Conservation (phyloP, 257 asterid species). For the Solanum neorickii region DNA sequence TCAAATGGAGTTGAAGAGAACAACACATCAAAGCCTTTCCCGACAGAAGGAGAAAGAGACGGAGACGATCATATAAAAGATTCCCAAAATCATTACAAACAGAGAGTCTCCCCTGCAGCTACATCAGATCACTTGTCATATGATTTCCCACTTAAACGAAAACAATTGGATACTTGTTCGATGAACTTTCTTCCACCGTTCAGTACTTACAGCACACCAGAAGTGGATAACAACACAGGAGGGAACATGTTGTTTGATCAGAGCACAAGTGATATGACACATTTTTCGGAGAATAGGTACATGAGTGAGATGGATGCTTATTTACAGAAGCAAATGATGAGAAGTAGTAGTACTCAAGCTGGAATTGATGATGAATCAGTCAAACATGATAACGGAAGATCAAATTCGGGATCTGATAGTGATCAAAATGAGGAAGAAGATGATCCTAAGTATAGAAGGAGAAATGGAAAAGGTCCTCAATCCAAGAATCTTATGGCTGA, state of each 20-base stretch:
- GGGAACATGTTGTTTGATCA: neutral
- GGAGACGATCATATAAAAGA: constrained; percentile 11
- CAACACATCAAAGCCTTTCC: neutral
- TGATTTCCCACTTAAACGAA: neutral
- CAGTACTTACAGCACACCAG: neutral
- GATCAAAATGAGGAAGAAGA: constrained; percentile 70
- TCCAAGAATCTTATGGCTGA: constrained; percentile 75
- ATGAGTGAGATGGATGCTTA: constrained; percentile 18
- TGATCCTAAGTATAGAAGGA: constrained; percentile 40
- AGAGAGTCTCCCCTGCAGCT: neutral
- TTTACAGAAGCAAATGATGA: constrained; percentile 22
- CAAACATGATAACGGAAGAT: constrained; percentile 34
- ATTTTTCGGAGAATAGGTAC: constrained; percentile 13
- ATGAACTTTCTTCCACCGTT: constrained; percentile 1
- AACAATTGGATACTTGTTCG: neutral
- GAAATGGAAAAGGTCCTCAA: constrained; percentile 58
- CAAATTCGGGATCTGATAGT: constrained; percentile 46
- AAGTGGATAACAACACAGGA: neutral
- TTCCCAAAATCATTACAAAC: neutral
- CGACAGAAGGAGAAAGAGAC: neutral
- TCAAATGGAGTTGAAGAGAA: neutral
- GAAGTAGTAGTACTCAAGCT: constrained; percentile 9
- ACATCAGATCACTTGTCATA: neutral
- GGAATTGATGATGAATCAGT: constrained; percentile 40
- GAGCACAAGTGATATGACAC: constrained; percentile 8